These are phyloP conservation scores for Boletus sensibilis DNA, from an alignment of 768 basidiomycete species.

Conservation along the genomic window DNA sequence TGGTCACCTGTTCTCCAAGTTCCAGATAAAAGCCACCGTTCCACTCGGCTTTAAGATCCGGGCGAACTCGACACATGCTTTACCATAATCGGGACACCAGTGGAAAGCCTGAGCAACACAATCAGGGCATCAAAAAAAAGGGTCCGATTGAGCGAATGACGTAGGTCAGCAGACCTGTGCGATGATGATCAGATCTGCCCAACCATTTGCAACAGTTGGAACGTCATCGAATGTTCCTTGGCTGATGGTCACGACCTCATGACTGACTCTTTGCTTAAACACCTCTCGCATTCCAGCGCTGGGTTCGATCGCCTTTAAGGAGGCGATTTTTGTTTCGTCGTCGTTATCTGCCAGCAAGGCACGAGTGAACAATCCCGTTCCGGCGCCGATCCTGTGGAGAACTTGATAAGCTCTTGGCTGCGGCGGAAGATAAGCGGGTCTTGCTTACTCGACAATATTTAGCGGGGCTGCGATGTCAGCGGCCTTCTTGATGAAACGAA, in stretches of 20 bases:
- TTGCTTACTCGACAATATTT: slow-evolving; percentile 67
- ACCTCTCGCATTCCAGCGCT: slow-evolving; percentile 80
- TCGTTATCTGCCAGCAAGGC: slow-evolving; percentile 66
- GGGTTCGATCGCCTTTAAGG: slow-evolving; percentile 76
- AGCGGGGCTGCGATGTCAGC: slow-evolving; percentile 41
- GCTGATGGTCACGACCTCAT: slow-evolving; percentile 50
- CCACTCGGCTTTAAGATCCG: slow-evolving; percentile 80
- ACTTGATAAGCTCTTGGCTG: not conserved
- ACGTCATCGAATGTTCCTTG: slow-evolving; percentile 68
- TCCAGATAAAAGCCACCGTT: slow-evolving; percentile 79
- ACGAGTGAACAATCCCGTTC: slow-evolving; percentile 88
- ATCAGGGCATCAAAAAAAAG: slow-evolving; percentile 8
- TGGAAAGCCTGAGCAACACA: slow-evolving; percentile 70
- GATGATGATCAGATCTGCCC: slow-evolving; percentile 77
- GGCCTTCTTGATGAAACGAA: slow-evolving; percentile 57
- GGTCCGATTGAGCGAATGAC: not conserved
- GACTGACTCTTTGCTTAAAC: slow-evolving; percentile 56
- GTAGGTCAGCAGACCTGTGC: slow-evolving; percentile 55
- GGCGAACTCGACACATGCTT: slow-evolving; percentile 72
- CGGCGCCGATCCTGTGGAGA: slow-evolving; percentile 65
- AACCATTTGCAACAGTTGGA: slow-evolving; percentile 57
- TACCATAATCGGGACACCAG: slow-evolving; percentile 83
- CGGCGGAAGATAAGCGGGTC: not conserved
- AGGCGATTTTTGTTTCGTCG: slow-evolving; percentile 49
- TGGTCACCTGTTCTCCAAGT: slow-evolving; percentile 74